These are phyloP conservation scores for Chrysanthemum makinoi DNA, from an alignment of 129 eudicot genomes.

Conservation along the genomic window DNA sequence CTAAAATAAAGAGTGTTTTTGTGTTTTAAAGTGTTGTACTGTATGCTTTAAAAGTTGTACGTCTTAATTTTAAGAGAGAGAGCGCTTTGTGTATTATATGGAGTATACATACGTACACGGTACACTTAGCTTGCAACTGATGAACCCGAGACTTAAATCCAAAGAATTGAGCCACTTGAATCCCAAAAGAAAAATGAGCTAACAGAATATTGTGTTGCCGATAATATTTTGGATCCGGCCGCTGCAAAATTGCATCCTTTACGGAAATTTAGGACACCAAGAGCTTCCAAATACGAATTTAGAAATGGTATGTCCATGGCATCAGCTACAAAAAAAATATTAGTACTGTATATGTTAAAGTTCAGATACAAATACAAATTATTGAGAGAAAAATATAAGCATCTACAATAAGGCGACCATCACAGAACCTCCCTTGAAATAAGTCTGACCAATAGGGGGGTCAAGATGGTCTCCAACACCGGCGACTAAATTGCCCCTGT, in stretches of 20 bases:
- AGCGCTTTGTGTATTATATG: no score
- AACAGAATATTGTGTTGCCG: constrained; percentile 49
- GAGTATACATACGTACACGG: no score
- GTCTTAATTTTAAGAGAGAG: no score
- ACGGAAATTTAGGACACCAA: constrained; percentile 60
- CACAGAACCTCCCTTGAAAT: constrained; percentile 41
- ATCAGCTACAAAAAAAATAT: constrained; percentile 48
- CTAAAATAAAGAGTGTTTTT: no score
- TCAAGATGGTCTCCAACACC: constrained; percentile 46
- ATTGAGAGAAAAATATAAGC: constrained; percentile 28
- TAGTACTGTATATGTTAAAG: neutral
- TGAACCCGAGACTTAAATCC: constrained; percentile 66
- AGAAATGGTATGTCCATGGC: constrained; percentile 83
- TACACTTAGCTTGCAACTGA: constrained; percentile 35
- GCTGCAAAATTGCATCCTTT: constrained; percentile 86
- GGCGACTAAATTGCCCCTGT: constrained; percentile 68
- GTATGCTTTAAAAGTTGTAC: no score
- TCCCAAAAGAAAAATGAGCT: constrained; percentile 73
- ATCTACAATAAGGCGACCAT: constrained; percentile 84
- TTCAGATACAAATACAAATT: constrained; percentile 5
- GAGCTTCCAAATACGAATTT: constrained; percentile 74
- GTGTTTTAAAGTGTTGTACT: no score
- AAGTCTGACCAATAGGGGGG: constrained; percentile 69
- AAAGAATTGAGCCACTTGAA: constrained; percentile 83
- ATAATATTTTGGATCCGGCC: constrained; percentile 69